Conservation (phyloP, 2,329 filamentous ascomycete species). For the Fusarium avenaceum region DNA sequence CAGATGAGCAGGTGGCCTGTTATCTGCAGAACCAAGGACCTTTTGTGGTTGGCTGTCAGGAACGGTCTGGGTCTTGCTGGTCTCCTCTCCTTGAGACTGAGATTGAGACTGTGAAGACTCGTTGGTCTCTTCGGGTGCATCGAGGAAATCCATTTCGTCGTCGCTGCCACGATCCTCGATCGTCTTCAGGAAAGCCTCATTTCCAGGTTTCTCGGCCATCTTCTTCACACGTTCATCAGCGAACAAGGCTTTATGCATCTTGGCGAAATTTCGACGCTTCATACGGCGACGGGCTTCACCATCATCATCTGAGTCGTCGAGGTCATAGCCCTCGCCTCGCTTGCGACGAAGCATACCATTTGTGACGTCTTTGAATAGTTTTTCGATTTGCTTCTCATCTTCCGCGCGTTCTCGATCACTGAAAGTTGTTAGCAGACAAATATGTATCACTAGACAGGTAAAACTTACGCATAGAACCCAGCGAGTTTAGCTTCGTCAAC, state of each 20-base stretch:
- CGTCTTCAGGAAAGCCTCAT: constrained; percentile 88
- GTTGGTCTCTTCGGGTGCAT: constrained; percentile 57
- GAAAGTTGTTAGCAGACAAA: constrained; percentile 32
- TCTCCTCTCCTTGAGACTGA: constrained; percentile 47
- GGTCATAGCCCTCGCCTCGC: constrained; percentile 82
- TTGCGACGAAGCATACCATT: constrained; percentile 89
- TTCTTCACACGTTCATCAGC: constrained; percentile 91
- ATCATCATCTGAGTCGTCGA: constrained; percentile 92
- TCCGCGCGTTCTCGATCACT: constrained; percentile 83
- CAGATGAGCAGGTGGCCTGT: constrained; percentile 69
- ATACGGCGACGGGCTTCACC: constrained; percentile 81
- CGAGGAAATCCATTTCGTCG: constrained; percentile 82
- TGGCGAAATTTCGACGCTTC: constrained; percentile 89
- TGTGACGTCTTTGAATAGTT: constrained; percentile 92
- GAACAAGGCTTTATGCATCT: constrained; percentile 90
- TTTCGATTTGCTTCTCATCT: constrained; percentile 90
- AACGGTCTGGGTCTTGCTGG: constrained; percentile 53
- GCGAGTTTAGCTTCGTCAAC: constrained; percentile 85
- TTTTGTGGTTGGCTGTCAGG: constrained; percentile 67
- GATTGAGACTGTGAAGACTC: constrained; percentile 55
- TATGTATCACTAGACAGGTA: background rate
- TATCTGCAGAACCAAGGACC: constrained; percentile 57
- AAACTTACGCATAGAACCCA: constrained; percentile 86
- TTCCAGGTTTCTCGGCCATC: constrained; percentile 89
- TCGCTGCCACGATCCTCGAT: constrained; percentile 86